phyloP scores from a whole-genome alignment of 208 protist genomes.

The Trypanosoma caninum region DNA sequence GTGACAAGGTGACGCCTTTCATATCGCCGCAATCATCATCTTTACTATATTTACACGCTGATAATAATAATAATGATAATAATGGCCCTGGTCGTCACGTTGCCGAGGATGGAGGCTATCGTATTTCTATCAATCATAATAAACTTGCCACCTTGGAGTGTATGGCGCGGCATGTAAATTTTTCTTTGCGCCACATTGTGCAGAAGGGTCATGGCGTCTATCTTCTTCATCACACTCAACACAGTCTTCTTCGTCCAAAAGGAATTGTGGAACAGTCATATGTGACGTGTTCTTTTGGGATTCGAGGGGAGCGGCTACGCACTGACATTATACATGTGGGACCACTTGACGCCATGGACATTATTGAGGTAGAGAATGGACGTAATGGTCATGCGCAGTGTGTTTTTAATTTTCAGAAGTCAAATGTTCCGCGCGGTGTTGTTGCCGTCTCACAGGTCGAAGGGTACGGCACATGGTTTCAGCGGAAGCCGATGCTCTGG shows the following conservation, averaged over 20 bases:
- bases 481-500: conserved; percentile 88
- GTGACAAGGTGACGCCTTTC: too few relatives aligned
- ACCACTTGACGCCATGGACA: conserved; percentile 64
- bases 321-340: conserved; percentile 81
- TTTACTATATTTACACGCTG: neutral
- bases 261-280: conserved; percentile 80
- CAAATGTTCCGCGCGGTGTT: conserved; percentile 54
- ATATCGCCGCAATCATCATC: too few relatives aligned
- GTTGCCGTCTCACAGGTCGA: conserved; percentile 79
- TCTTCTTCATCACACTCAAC: conserved; percentile 66
- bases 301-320: conserved; percentile 72
- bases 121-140: conserved; percentile 73
- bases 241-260: conserved; percentile 71
- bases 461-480: conserved; percentile 84
- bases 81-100: neutral
- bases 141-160: conserved; percentile 76
- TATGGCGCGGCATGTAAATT: conserved; percentile 75
- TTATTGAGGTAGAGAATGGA: conserved; percentile 36
- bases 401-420: conserved; percentile 53
- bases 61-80: neutral
- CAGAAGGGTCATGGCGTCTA: conserved; percentile 88
- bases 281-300: conserved; percentile 78
- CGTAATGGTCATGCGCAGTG: conserved; percentile 9
- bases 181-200: conserved; percentile 78
- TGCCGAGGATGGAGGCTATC: neutral